These are phyloP conservation scores for Ballota nigra DNA, from an alignment of 257 asterid species.

Conservation along the genomic window DNA sequence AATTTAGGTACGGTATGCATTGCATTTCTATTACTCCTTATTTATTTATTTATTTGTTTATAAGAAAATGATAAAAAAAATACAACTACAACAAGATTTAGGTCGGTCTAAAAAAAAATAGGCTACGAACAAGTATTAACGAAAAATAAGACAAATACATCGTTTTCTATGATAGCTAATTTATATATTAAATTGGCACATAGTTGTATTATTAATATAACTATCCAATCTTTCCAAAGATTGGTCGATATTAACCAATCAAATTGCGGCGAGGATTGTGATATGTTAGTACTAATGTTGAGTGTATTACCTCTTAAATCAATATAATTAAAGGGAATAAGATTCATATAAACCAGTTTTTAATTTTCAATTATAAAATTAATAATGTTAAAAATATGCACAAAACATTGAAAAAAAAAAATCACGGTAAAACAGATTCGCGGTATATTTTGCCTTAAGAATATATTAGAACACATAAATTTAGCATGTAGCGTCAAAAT, in stretches of 20 bases:
- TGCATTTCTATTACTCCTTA: no score
- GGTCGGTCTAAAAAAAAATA: background rate
- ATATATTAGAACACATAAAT: background rate
- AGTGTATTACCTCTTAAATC: no score
- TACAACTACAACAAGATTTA: background rate
- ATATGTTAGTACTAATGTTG: background rate
- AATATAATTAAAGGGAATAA: no score
- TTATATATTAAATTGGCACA: background rate
- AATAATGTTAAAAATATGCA: no score
- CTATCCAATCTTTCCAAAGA: background rate
- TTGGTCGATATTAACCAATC: constrained; percentile 13
- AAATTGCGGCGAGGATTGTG: background rate
- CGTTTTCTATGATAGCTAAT: background rate
- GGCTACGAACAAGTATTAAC: background rate
- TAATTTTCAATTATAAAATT: no score
- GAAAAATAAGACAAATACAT: background rate
- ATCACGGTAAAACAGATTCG: no score
- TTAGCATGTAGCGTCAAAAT: background rate
- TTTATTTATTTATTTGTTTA: background rate
- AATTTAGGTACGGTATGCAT: no score
- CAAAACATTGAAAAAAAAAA: no score
- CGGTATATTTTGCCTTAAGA: no score
- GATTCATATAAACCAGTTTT: no score
- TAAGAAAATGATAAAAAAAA: background rate
- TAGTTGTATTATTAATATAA: background rate